A percentile compares a stretch with the other conserved stretches of the same genome.
phyloP scores from a whole-genome alignment of 2,329 filamentous ascomycete genomes.

The Didymellaceae sp. region DNA sequence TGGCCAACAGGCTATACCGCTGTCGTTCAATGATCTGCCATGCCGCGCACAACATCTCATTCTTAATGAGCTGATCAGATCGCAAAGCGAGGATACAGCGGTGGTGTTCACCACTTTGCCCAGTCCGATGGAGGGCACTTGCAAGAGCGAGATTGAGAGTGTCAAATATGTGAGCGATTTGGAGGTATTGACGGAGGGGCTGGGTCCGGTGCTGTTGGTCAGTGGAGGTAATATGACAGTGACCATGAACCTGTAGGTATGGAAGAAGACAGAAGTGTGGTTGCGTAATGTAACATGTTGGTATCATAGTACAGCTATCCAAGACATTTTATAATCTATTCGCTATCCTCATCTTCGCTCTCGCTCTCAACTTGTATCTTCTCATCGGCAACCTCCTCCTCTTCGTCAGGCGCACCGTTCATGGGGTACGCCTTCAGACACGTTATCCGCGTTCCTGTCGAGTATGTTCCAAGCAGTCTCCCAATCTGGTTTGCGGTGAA shows the following conservation, averaged over 20 bases:
- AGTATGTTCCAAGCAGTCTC: slow-evolving; percentile 74
- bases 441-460: slow-evolving; percentile 87
- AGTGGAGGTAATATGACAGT: slow-evolving; percentile 92
- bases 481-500: slow-evolving; percentile 61
- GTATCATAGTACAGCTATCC: slow-evolving; percentile 21
- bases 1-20: slow-evolving; percentile 67
- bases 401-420: slow-evolving; percentile 57
- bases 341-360: slow-evolving; percentile 31
- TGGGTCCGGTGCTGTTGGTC: slow-evolving; percentile 79
- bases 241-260: slow-evolving; percentile 69
- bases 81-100: slow-evolving; percentile 61
- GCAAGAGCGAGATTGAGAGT: slow-evolving; percentile 71
- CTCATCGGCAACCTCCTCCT: slow-evolving; percentile 29
- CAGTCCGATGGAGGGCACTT: slow-evolving; percentile 79
- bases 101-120: slow-evolving; percentile 85
- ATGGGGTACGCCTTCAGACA: slow-evolving; percentile 88
- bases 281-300: neutral
- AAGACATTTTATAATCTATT: slow-evolving; percentile 13
- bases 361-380: slow-evolving; percentile 26
- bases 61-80: slow-evolving; percentile 79
- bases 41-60: slow-evolving; percentile 86
- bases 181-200: slow-evolving; percentile 76
- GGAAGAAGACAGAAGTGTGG: neutral
- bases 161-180: slow-evolving; percentile 78
- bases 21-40: slow-evolving; percentile 87